Base-by-base conservation (phyloP, 1,139 yeast genomes). In the Candida sp. region DNA sequence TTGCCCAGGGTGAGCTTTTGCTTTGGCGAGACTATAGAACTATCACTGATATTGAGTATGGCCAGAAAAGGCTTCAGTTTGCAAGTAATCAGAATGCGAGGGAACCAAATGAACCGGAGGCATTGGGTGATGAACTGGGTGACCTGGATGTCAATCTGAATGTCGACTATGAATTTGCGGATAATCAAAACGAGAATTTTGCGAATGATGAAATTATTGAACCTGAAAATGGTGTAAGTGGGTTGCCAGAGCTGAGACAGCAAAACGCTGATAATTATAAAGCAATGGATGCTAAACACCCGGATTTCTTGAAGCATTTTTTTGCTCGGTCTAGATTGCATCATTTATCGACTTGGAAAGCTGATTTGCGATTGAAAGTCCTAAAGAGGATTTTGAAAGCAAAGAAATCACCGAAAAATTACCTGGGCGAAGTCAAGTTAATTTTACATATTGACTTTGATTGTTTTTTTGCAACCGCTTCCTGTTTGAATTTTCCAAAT, bases 381-480 rank as follows among this genome's bases (percentile, higher is more conserved):
- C 67, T 82, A 41, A 60, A 68, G 22, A 62, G 59, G 42, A 75
- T 82, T 3, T 53, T 73, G 45, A 49, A 46, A 21, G 44, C 37
- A 21, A 43, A 30, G 42, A 48, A 41, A 34, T 30, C 37, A 22
- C 25, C 41, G 9, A 37, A 41, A 15, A 44, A 43, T 35, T 36
- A 35, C 38, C 15, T 39, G 5, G 43, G 36, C 25, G 21, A 36
- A 8, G 33, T 39, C 3, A 38, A 64, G 36, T 62, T 75, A 0
- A 77, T 90, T 19, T 61, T 90, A 48, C 98, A 93, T 61, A 75
- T 91, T 33, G 99, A 93, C 60, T 93, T 89, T 61, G 99, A 93
- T 61, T 89, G 96, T 51, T 93, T 93, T 56, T 93, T 93, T 63
- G 97, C 91, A 1, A 76, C 96, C 0, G 97, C 87, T 0, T 87